Base-by-base conservation (phyloP, 2,329 filamentous ascomycete species). In the Talaromyces islandicus region DNA sequence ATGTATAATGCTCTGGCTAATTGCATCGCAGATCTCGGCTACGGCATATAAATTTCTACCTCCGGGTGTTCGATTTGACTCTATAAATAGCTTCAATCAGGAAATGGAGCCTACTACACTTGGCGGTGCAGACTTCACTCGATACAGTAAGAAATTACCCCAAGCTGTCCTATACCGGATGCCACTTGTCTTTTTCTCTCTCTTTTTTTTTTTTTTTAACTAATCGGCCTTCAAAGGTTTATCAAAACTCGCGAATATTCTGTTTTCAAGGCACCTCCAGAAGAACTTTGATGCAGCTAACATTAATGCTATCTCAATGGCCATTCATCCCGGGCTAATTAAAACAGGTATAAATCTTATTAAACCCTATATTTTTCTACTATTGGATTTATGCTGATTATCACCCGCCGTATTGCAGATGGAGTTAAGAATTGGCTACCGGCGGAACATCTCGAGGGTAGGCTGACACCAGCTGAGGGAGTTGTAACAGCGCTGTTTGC, bases 91-190 rank as follows among this genome's bases (percentile, higher is more conserved):
- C 19, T 55, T 55, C 53, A 55, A 55, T 17, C 19, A 27, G 10
- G 30, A 55, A 43, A 55, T 55, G 53, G 53, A 55, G 53, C 53
- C 53, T 43, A 55, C 53, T 43, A 43, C 32, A 43, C 30, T 55
- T 43, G 53, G 53, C 53, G 53, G 53, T 41, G 53, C 53, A 41
- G 53, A 55, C 32, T 55, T 55, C 9, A 55, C 53, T 55, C 32
- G 53, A 43, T 55, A 55, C 6, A 41, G 53, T 55, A 43, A 55
- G 53, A 24, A 27, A 43, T 11, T 32, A 10, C 43, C 27, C 53
- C n/a, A 24, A 43, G 27, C 25, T 25, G 32, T 43, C n/a, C 19
- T 25, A 17, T 2, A 24, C 30, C 11, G 30, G 30, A 32, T 32
- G 10, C 30, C 30, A 27, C 25, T 27, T 32, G 30, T 32, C 30